These are phyloP conservation scores for Paramarasmius palmivorus DNA, from an alignment of 1,284 basidiomycete genomes.

Conservation along the genomic window DNA sequence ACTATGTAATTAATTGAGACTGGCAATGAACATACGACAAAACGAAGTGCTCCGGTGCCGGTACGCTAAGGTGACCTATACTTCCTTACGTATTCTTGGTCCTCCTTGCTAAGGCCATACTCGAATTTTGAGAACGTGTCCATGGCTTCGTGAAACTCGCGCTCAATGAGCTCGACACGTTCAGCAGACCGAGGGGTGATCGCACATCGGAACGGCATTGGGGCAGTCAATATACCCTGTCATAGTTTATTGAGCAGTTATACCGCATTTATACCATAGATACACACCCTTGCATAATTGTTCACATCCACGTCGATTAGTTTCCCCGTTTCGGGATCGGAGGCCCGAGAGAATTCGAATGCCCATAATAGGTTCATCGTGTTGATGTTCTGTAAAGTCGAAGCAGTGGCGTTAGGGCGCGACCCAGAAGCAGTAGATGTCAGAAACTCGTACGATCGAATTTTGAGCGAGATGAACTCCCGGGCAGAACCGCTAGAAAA, in stretches of 20 bases:
- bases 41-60: too few species aligned
- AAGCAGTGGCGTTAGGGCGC: neutral
- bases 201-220: slow-evolving; percentile 8
- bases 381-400: slow-evolving; percentile 12
- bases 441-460: slow-evolving; percentile 25
- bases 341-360: slow-evolving; percentile 21
- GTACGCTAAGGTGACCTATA: neutral
- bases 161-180: slow-evolving; percentile 9
- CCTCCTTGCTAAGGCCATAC: slow-evolving; percentile 4
- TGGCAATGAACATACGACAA: too few species aligned
- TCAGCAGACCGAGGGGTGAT: slow-evolving; percentile 6
- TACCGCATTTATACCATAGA: too few species aligned
- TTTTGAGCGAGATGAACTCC: slow-evolving; percentile 28
- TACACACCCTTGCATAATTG: neutral
- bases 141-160: slow-evolving; percentile 10
- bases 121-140: slow-evolving; percentile 10
- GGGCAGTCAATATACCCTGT: slow-evolving; percentile 12
- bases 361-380: slow-evolving; percentile 28
- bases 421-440: slow-evolving; percentile 8
- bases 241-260: too few species aligned
- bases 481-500: slow-evolving; percentile 26
- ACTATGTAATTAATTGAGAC: too few species aligned
- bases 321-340: slow-evolving; percentile 6
- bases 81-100: neutral
- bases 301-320: slow-evolving; percentile 6